Conservation (phyloP, 78 protist genomes). For the Emiliania huxleyi region DNA sequence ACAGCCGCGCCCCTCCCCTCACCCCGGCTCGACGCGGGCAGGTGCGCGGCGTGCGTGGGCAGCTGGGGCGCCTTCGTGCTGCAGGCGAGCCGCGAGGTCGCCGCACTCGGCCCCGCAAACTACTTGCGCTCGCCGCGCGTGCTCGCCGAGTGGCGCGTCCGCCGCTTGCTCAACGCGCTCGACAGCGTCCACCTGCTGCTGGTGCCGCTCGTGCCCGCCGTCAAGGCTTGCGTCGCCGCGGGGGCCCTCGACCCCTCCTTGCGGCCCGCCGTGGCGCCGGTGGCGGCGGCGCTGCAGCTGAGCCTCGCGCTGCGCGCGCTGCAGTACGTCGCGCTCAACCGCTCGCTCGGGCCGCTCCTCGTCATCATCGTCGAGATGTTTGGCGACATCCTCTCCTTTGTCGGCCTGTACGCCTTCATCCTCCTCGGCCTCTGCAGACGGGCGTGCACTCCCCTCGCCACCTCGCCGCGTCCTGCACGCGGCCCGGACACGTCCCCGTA, state of each 20-base stretch:
- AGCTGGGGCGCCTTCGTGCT: background rate
- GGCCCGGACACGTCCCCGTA: too few relatives aligned
- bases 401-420: background rate
- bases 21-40: background rate
- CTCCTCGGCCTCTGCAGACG: too few relatives aligned
- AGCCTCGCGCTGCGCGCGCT: background rate
- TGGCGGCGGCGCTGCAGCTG: background rate
- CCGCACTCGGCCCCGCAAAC: background rate
- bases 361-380: background rate
- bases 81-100: background rate
- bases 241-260: background rate
- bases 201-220: background rate
- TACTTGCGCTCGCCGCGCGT: background rate
- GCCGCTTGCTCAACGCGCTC: background rate
- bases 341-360: constrained; percentile 1
- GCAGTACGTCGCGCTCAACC: background rate
- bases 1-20: background rate
- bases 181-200: background rate
- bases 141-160: background rate
- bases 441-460: too few relatives aligned
- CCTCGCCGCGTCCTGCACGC: too few relatives aligned
- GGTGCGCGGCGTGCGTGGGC: background rate
- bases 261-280: background rate
- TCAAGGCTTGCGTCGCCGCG: background rate
- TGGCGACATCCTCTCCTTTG: background rate